These are phyloP conservation scores for Nakaseomyces bracarensis DNA, from an alignment of 1,139 yeast species.

Conservation along the genomic window DNA sequence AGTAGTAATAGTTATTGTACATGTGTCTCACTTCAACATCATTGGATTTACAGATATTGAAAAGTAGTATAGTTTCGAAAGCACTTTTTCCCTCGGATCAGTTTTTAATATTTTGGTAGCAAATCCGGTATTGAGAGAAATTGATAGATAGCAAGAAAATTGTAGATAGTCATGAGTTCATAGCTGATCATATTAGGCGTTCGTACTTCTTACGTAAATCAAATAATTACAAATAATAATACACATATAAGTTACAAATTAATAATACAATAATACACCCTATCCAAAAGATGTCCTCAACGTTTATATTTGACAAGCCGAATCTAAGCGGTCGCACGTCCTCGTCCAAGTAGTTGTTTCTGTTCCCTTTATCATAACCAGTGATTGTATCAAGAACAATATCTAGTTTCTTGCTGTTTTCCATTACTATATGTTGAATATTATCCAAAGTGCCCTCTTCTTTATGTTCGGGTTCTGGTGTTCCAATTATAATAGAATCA, in stretches of 20 bases:
- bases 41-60: no score
- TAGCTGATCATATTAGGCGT: no score
- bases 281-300: constrained; percentile 21
- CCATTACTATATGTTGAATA: not conserved
- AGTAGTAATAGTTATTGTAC: no score
- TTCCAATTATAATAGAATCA: constrained; percentile 4
- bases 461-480: not conserved
- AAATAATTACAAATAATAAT: constrained; percentile 9
- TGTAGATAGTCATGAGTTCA: no score
- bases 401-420: constrained; percentile 4
- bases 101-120: no score
- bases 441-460: not conserved
- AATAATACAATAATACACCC: constrained; percentile 28
- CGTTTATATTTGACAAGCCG: constrained; percentile 1
- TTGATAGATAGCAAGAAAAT: no score
- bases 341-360: not conserved
- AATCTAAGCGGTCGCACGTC: not conserved
- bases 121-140: no score
- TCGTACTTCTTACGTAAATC: no score
- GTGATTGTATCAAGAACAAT: constrained; percentile 1
- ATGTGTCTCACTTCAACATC: no score
- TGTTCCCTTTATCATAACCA: not conserved
- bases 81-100: no score
- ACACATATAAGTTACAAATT: constrained; percentile 25
- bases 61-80: no score